Percentiles rank a stretch among this genome's conserved stretches.
Evolutionary conservation across 331 rosid species (phyloP).

Genomic region (Malus hybrid): DNA sequence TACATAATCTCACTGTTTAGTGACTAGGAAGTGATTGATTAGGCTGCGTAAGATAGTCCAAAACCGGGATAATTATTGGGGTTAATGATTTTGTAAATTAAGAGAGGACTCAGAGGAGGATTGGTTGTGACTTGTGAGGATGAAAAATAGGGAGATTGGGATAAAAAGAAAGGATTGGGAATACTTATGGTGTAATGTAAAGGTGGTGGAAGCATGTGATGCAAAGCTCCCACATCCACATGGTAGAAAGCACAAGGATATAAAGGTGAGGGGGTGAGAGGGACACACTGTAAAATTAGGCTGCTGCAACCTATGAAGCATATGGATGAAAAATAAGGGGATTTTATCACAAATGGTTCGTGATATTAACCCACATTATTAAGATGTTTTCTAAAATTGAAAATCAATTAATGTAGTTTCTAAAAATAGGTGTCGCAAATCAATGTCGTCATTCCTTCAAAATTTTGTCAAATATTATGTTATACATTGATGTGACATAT

Average conservation of each 20-base stretch:
- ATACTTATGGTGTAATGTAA: conserved; percentile 27
- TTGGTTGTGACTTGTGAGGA: conserved; percentile 4
- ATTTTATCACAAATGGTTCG: too few relatives aligned
- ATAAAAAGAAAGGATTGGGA: conserved; percentile 17
- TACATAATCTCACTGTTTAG: conserved; percentile 6
- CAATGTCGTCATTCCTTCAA: too few relatives aligned
- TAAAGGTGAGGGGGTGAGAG: neutral
- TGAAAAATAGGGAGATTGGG: conserved; percentile 17
- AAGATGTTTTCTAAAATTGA: too few relatives aligned
- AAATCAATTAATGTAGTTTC: too few relatives aligned
- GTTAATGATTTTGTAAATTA: conserved; percentile 17
- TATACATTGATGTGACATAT: too few relatives aligned
- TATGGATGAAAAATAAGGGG: neutral
- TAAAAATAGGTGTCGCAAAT: too few relatives aligned
- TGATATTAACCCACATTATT: too few relatives aligned
- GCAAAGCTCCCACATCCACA: conserved; percentile 22
- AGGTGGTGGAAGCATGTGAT: conserved; percentile 44
- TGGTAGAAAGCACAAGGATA: conserved; percentile 8
- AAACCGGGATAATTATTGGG: conserved; percentile 16
- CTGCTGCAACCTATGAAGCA: neutral
- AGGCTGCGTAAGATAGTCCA: conserved; percentile 19
- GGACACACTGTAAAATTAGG: neutral
- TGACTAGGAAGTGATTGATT: neutral
- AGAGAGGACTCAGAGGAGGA: neutral
- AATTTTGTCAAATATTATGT: too few relatives aligned